Evolutionary conservation across 2,329 filamentous ascomycete genomes (phyloP).

Genomic region (Verticillium nonalfalfae): DNA sequence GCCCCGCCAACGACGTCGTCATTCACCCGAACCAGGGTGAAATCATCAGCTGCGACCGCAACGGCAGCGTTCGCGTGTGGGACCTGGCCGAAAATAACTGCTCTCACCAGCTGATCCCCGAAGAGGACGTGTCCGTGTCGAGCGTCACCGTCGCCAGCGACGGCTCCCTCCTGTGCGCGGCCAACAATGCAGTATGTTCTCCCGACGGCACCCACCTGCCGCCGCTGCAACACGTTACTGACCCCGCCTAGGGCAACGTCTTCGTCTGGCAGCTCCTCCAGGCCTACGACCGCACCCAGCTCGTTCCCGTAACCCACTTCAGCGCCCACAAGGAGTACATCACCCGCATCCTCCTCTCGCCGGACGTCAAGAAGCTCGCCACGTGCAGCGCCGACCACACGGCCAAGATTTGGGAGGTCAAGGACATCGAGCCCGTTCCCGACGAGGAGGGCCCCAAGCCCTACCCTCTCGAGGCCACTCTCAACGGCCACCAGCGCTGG

Average conservation of each 20-base stretch:
- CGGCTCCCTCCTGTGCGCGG: constrained; percentile 85
- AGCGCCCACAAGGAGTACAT: constrained; percentile 89
- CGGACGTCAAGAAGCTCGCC: constrained; percentile 88
- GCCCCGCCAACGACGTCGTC: constrained; percentile 94
- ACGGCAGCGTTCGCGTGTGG: constrained; percentile 91
- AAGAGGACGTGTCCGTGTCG: constrained; percentile 88
- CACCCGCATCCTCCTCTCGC: constrained; percentile 83
- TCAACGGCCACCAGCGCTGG: constrained; percentile 89
- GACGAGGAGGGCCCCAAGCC: constrained; percentile 41
- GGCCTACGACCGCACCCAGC: constrained; percentile 71
- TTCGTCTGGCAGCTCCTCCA: constrained; percentile 96
- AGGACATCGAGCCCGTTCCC: constrained; percentile 51
- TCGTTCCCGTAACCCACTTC: constrained; percentile 84
- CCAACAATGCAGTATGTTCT: constrained; percentile 71
- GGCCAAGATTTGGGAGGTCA: constrained; percentile 91
- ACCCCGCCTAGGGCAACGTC: constrained; percentile 68
- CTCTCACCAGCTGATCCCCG: constrained; percentile 90
- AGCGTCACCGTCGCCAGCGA: constrained; percentile 96
- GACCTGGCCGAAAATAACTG: constrained; percentile 96
- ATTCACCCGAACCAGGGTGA: constrained; percentile 99
- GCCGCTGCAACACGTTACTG: not conserved
- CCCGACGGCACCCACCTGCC: not conserved
- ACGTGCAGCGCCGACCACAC: constrained; percentile 92
- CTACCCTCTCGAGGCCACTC: constrained; percentile 78
- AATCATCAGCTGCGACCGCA: constrained; percentile 91